Conservation (phyloP, 2,329 filamentous ascomycete species). For the Leptosphaerulina australis region DNA sequence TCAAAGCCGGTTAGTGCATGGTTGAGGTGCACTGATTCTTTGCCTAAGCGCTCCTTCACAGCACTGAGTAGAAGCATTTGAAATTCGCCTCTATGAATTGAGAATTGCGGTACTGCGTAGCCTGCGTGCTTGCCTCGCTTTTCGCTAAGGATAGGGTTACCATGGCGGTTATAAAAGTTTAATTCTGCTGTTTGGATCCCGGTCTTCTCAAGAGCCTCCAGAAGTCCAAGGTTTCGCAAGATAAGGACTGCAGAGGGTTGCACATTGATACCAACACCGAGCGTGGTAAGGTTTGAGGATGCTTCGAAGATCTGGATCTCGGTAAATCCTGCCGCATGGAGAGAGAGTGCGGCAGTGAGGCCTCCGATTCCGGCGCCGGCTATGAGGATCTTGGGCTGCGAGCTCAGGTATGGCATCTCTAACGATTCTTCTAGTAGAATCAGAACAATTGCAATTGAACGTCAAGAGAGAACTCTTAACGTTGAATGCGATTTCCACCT, state of each 20-base stretch:
- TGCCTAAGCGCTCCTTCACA: slow-evolving; percentile 51
- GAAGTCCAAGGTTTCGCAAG: slow-evolving; percentile 52
- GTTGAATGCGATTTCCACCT: background rate
- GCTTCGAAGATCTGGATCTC: slow-evolving; percentile 55
- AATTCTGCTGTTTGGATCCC: slow-evolving; percentile 53
- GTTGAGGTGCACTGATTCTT: slow-evolving; percentile 48
- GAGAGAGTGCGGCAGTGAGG: slow-evolving; percentile 69
- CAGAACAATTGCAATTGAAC: background rate
- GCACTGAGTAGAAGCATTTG: slow-evolving; percentile 54
- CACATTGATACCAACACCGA: slow-evolving; percentile 57
- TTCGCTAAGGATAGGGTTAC: slow-evolving; percentile 53
- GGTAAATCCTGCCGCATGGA: slow-evolving; percentile 70
- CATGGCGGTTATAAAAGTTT: slow-evolving; percentile 55
- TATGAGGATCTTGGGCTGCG: slow-evolving; percentile 37
- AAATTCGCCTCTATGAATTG: slow-evolving; percentile 55
- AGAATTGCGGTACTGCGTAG: slow-evolving; percentile 54
- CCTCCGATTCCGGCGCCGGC: slow-evolving; percentile 72
- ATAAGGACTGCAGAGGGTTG: slow-evolving; percentile 56
- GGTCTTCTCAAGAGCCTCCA: slow-evolving; percentile 49
- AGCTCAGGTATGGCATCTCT: slow-evolving; percentile 29
- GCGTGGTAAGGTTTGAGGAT: slow-evolving; percentile 49
- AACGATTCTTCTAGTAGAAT: background rate
- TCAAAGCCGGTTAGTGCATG: slow-evolving; percentile 48
- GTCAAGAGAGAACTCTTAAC: background rate
- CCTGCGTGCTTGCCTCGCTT: slow-evolving; percentile 51